phyloP scores from a whole-genome alignment of 352 stramenopile genomes.

The Globisporangium cylindrosporum region DNA sequence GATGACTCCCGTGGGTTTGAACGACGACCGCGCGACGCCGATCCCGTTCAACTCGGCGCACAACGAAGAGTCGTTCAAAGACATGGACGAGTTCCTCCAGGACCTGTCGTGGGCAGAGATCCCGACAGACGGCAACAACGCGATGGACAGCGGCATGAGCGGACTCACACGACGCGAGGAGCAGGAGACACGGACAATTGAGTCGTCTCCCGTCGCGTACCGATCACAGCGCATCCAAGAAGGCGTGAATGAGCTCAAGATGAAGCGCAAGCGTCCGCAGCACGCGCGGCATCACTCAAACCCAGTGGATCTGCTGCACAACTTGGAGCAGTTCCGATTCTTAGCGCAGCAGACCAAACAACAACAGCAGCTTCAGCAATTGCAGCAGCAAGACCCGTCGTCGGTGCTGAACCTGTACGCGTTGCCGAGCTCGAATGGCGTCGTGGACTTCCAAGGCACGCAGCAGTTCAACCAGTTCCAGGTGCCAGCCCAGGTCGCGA shows the following conservation, averaged over 20 bases:
- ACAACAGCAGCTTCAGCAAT: conserved; percentile 44
- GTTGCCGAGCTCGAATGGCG: conserved; percentile 8
- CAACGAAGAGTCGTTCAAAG: conserved; percentile 34
- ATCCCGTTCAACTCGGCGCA: conserved; percentile 24
- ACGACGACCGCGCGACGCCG: conserved; percentile 8
- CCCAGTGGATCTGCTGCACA: conserved; percentile 72
- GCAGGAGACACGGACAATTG: conserved; percentile 9
- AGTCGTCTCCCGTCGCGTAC: conserved; percentile 36
- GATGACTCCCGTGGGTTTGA: conserved; percentile 17
- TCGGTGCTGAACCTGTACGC: conserved; percentile 30
- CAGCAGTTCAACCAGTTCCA: conserved; percentile 35
- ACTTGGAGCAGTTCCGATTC: conserved; percentile 69
- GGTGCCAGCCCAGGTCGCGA: conserved; percentile 53
- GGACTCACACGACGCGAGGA: conserved; percentile 16
- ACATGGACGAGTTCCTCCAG: conserved; percentile 56
- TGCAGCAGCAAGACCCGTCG: conserved; percentile 14
- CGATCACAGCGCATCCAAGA: conserved; percentile 64
- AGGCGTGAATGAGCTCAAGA: conserved; percentile 67
- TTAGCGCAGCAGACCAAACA: conserved; percentile 61
- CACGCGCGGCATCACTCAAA: conserved; percentile 73
- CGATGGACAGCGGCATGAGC: conserved; percentile 5
- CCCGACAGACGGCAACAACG: neutral
- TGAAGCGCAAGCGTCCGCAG: conserved; percentile 71
- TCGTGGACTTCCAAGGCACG: conserved; percentile 1
- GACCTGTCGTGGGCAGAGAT: conserved; percentile 28